Evolutionary conservation across 352 stramenopile genomes (phyloP).

Genomic region (Globisporangium emineosum): DNA sequence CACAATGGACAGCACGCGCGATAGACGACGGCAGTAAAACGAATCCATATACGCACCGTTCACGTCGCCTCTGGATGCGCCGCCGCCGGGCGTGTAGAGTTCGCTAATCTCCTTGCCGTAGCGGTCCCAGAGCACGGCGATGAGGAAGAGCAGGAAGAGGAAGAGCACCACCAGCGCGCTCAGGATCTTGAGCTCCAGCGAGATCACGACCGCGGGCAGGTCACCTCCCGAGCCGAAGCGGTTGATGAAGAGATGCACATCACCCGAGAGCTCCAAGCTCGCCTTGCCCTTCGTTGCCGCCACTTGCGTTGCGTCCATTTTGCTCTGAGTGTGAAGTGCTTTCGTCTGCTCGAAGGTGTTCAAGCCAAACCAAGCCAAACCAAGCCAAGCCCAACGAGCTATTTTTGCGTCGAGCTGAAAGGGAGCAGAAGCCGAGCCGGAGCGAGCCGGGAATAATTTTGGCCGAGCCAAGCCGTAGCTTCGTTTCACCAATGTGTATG

Average conservation of each 20-base stretch:
- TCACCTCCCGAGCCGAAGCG: constrained; percentile 19
- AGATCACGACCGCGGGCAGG: constrained; percentile 29
- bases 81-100: constrained; percentile 60
- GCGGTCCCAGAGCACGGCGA: constrained; percentile 77
- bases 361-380: neutral
- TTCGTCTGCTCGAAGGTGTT: neutral
- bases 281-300: constrained; percentile 9
- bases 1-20: constrained; percentile 4
- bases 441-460: no score
- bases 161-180: constrained; percentile 60
- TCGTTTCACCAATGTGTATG: no score
- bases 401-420: neutral
- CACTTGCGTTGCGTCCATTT: constrained; percentile 15
- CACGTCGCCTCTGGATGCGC: constrained; percentile 21
- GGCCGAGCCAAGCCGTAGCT: no score
- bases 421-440: no score
- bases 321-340: neutral
- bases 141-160: constrained; percentile 82
- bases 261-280: constrained; percentile 24
- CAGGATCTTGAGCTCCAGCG: constrained; percentile 71
- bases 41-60: constrained; percentile 16
- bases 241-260: constrained; percentile 23
- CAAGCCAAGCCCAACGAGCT: no score
- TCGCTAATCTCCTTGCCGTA: constrained; percentile 83
- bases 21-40: constrained; percentile 3